Conservation (phyloP, 371 early-diverging fungal genomes). For the Zychaea mexicana region DNA sequence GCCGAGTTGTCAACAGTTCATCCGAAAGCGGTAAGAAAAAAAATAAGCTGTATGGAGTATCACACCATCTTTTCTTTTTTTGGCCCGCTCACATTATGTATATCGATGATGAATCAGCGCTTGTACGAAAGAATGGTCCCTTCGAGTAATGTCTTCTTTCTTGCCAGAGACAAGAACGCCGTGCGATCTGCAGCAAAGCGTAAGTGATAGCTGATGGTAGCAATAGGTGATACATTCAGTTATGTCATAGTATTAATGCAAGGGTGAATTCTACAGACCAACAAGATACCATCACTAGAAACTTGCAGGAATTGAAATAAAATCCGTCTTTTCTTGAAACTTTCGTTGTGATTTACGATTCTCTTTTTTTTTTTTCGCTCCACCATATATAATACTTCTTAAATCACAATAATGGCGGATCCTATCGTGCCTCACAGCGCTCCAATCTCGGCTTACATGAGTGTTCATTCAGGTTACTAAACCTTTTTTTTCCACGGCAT, state of each 20-base stretch:
- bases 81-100: neutral
- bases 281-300: neutral
- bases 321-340: neutral
- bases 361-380: neutral
- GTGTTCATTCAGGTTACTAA: constrained; percentile 35
- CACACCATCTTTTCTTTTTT: neutral
- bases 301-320: neutral
- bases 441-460: constrained; percentile 49
- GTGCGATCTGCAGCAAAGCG: constrained; percentile 12
- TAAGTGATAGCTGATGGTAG: neutral
- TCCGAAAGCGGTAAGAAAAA: constrained; percentile 12
- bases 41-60: neutral
- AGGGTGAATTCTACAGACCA: neutral
- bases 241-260: neutral
- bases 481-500: neutral
- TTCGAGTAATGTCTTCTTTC: constrained; percentile 16
- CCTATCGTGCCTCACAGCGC: constrained; percentile 45
- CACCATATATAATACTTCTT: neutral
- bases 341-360: neutral
- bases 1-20: constrained; percentile 10
- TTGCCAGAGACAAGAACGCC: constrained; percentile 14
- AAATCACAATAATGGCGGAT: constrained; percentile 18
- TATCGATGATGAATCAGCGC: neutral
- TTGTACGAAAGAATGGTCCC: constrained; percentile 16
- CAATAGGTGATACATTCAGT: neutral